phyloP scores from a whole-genome alignment of 345 rosid species.

The Syzygium aqueum region DNA sequence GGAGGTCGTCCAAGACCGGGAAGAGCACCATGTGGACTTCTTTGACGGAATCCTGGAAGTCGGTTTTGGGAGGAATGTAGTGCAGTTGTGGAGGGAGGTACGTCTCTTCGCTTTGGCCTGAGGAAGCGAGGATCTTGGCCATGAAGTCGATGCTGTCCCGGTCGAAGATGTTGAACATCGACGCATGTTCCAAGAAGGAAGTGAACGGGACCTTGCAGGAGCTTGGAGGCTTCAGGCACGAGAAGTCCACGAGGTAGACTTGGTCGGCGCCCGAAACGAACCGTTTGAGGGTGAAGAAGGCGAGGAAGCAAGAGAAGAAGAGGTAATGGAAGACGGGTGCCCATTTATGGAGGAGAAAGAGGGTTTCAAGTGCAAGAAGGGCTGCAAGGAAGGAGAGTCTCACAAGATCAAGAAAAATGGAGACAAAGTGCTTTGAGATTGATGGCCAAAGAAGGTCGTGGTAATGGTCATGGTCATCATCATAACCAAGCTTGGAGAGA shows the following conservation, averaged over 20 bases:
- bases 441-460: not conserved
- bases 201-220: constrained; percentile 29
- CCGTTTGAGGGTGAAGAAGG: not conserved
- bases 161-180: constrained; percentile 24
- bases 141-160: constrained; percentile 36
- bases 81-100: constrained; percentile 52
- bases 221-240: constrained; percentile 38
- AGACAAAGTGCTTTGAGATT: not conserved
- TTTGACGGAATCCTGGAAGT: constrained; percentile 20
- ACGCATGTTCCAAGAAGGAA: constrained; percentile 27
- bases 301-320: not conserved
- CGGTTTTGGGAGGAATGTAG: constrained; percentile 37
- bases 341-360: constrained; percentile 2
- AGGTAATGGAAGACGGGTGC: constrained; percentile 11
- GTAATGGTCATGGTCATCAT: not conserved
- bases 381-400: constrained; percentile 1
- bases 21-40: constrained; percentile 44
- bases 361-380: not conserved
- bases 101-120: constrained; percentile 39
- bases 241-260: constrained; percentile 43
- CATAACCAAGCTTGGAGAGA: not conserved
- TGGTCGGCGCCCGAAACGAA: constrained; percentile 6
- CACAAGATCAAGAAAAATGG: constrained; percentile 5
- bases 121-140: constrained; percentile 38
- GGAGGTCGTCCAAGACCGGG: constrained; percentile 35